Evolutionary conservation across 129 eudicot species (phyloP).

Genomic region (Arctium minus): DNA sequence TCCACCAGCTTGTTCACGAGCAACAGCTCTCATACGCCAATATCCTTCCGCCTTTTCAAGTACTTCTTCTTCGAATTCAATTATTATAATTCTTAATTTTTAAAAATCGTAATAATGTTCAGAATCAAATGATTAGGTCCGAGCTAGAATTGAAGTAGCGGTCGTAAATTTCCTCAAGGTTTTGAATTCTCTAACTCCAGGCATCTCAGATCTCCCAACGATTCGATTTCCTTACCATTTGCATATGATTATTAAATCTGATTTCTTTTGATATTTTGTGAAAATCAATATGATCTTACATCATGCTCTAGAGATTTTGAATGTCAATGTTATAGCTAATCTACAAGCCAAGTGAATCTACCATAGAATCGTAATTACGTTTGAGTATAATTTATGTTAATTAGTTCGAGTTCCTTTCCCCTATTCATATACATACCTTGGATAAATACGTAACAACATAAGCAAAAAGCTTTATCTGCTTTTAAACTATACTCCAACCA

Average conservation of each 20-base stretch:
- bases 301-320: too few species aligned
- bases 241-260: not conserved
- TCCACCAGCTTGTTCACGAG: constrained; percentile 82
- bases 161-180: constrained; percentile 70
- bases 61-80: constrained; percentile 8
- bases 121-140: constrained; percentile 51
- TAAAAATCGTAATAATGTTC: not conserved
- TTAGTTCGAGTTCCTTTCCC: too few species aligned
- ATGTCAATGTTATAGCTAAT: too few species aligned
- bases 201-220: constrained; percentile 80
- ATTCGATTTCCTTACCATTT: constrained; percentile 31
- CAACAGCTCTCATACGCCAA: constrained; percentile 87
- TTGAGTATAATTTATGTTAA: too few species aligned
- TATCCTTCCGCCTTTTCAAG: constrained; percentile 81
- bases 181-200: constrained; percentile 62
- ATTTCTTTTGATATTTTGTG: not conserved
- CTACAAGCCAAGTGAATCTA: too few species aligned
- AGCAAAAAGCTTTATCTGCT: too few species aligned
- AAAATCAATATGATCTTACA: too few species aligned
- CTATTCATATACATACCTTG: too few species aligned
- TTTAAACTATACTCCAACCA: too few species aligned
- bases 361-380: too few species aligned
- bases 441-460: too few species aligned
- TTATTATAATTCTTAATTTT: not conserved
- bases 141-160: constrained; percentile 93